Percentiles rank a stretch among this genome's conserved stretches.
phyloP scores from a whole-genome alignment of 2,329 filamentous ascomycete species.

The Aspergillus aculeatus region DNA sequence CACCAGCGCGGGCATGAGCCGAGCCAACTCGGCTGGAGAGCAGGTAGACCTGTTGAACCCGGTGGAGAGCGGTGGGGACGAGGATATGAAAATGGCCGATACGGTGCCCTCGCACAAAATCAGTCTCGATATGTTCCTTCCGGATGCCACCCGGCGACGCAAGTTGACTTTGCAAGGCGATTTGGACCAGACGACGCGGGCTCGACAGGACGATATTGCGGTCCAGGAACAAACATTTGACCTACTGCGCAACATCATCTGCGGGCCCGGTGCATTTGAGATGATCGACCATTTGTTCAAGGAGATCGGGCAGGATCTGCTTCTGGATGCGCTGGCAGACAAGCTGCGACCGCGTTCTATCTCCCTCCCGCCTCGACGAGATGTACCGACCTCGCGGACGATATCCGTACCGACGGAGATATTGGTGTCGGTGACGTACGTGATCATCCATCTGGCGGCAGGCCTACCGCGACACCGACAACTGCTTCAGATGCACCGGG shows the following conservation, averaged over 20 bases:
- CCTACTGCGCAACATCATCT: conserved; percentile 85
- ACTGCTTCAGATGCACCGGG: conserved; percentile 71
- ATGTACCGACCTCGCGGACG: conserved; percentile 29
- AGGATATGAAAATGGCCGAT: conserved; percentile 37
- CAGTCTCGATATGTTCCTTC: conserved; percentile 38
- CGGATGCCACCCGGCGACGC: conserved; percentile 41
- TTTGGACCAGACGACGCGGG: conserved; percentile 64
- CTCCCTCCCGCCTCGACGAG: conserved; percentile 32
- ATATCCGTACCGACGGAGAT: conserved; percentile 57
- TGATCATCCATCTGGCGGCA: conserved; percentile 85
- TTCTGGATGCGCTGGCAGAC: conserved; percentile 77
- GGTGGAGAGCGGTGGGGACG: conserved; percentile 34
- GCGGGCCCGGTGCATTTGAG: conserved; percentile 57
- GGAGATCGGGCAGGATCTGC: conserved; percentile 69
- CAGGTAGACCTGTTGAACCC: conserved; percentile 61
- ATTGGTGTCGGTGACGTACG: conserved; percentile 72
- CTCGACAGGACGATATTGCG: conserved; percentile 73
- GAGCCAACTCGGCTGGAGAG: conserved; percentile 60
- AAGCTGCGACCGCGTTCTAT: conserved; percentile 64
- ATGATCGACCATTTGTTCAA: conserved; percentile 86
- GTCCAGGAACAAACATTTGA: conserved; percentile 91
- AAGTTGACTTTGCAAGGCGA: conserved; percentile 60
- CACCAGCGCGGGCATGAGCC: conserved; percentile 51
- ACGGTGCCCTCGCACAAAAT: conserved; percentile 43
- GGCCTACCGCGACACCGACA: conserved; percentile 75